Evolutionary conservation across 306 rosid genomes (phyloP), one percentile per base, ranked within the genome.

Genomic region (Rosa chinensis): DNA sequence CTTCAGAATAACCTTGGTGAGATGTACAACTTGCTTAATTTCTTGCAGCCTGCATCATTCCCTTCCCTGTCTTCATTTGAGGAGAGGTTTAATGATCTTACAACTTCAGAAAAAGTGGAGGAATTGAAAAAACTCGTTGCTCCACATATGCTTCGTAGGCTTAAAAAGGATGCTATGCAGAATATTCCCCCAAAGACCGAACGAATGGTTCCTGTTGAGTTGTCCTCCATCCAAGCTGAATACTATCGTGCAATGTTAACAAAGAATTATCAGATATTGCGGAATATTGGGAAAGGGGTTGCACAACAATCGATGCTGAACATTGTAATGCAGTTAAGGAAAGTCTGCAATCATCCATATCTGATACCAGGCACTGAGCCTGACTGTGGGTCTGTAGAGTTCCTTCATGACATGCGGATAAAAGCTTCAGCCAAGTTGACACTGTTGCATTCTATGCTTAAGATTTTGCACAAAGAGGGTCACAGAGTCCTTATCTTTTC

Each of bases 121-220:
- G 99, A 96, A 80, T 80, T 96, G 88, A 96, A 96, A 86, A 96
- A 96, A 86, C 99, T 96, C 73, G 99, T 96, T 89, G 80, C 99
- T 86, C 99, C 99, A 40, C 98, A 93, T 83, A 96, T 96, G 99
- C 99, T 96, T 80, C 94, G 99, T 21, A 90, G 99, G 84, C 99
- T 96, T 67, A 96, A 96, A 86, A 96, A 86, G 87, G 99, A 96
- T 79, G 98, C 99, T 45, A 96, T 96, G 99, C 97, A 96, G 81
- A 96, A 96, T 82, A 96, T 96, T 62, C 99, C 99, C 45, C 99
- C 99, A n/a, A 96, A 96, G 92, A 96, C 97, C 40, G 99, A 96
- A 85, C 90, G 96, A 87, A 91, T 91, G 93, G 99, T 96, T 88
- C 99, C 99, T 79, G 99, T 96, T 78, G 99, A 96, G 88, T 84